Evolutionary conservation across 169 alveolate species (phyloP), one percentile per base, ranked within the genome.

Genomic region (Plasmodium malariae): DNA sequence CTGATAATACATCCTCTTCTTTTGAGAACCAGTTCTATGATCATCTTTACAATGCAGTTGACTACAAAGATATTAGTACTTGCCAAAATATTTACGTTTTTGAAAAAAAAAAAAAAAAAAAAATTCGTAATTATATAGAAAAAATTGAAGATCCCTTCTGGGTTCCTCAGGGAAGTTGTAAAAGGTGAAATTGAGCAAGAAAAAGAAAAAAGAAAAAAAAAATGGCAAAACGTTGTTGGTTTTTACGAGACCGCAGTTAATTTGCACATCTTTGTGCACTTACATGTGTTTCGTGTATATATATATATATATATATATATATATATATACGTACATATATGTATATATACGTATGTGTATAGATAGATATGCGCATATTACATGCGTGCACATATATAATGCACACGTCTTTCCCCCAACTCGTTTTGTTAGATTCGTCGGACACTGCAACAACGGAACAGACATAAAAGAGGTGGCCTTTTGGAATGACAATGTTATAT

Each of bases 391-490:
- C 17, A 28, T 2, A 34, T 2, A 26, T 43, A 76, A 12, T 24
- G 12, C 91, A n/a, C 17, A 3, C 76, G 11, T 17, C 24, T 3
- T 5, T 1, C 37, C 59, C 24, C 43, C 17, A 32, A n/a, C 17
- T 28, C 19, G 34, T 65, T n/a, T 49, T 11, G 19, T 21, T 43
- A 88, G 93, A 17, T 69, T 92, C 43, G 68, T 69, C 12, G 95
- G 95, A 0, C 95, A 92, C 72, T 87, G 93, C 65, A 92, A 88
- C 71, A 86, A 70, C 37, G 92, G 89, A 1, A 78, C 92, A 3
- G 95, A 92, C 40, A 92, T 92, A 32, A 89, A 87, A 9, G 95
- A 92, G 40, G 89, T 87, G 28, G 88, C 87, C 32, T 92, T 92
- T 73, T 92, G 95, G 95, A 92, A 92, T 14, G 57, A 87, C 76